Evolutionary conservation across 129 eudicot genomes (phyloP), one percentile per base, ranked within the genome.

Genomic region (Escallonia rubra): DNA sequence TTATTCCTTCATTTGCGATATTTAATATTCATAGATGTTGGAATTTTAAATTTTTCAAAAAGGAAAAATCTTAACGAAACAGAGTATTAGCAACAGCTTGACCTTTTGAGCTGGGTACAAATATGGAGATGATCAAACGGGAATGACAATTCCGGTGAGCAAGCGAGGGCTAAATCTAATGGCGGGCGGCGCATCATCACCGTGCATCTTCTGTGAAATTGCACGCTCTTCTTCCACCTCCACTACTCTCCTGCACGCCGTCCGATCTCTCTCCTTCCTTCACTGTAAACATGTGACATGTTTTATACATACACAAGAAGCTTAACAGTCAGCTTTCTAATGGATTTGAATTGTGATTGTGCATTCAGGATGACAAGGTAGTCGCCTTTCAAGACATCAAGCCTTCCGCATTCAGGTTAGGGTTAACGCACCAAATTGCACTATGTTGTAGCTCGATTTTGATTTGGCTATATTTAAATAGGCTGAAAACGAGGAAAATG

Each of bases 381-480:
- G 94, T 90, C 38, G 96, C 94, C 2, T 86, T 86, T 71, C 90
- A 42, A 65, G 94, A 90, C 74, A 83, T 81, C 41, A 90, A 86
- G n/a, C 96, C 94, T 66, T 78, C 96, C 44, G 94, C 96, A 10
- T 83, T 79, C 64, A 81, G 92, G 96, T 89, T 56, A 13, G 2
- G 8, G 54, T 45, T 77, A 40, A 54, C 43, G 12, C 13, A 54
- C 55, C 16, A 0, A 6, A 34, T 6, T 16, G 55, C 7, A 39
- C 43, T 72, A 13, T 6, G 43, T 6, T 77, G 63, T 42, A 16
- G 40, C 38, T 76, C 55, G 4, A 43, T 41, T 53, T 50, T 10
- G 41, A 45, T 42, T 11, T 50, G 3, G 46, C 40, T 51, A 11
- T 3, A 34, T 41, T 3, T 11, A 65, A 48, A 39, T 34, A 4